Percentiles rank a stretch among this genome's conserved stretches.
phyloP scores from a whole-genome alignment of 495 filamentous ascomycete species.

The Astrothelium macrocarpum region DNA sequence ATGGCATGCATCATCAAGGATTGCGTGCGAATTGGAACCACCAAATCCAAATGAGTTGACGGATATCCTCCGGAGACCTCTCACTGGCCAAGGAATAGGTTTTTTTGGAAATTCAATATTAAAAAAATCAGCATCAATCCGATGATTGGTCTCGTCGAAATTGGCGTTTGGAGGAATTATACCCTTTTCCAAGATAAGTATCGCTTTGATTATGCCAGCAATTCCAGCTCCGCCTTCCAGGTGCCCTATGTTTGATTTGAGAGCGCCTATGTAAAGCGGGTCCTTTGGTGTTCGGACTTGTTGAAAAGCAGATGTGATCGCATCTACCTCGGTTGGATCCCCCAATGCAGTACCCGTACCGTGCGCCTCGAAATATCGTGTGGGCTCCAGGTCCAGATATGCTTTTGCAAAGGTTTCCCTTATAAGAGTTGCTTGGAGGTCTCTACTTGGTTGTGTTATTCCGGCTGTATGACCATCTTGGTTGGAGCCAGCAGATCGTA shows the following conservation, averaged over 20 bases:
- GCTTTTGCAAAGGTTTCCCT: constrained; percentile 6
- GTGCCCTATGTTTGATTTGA: constrained; percentile 29
- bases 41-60: constrained; percentile 43
- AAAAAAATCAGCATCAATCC: constrained; percentile 6
- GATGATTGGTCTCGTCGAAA: constrained; percentile 38
- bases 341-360: constrained; percentile 10
- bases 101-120: constrained; percentile 28
- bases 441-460: constrained; percentile 9
- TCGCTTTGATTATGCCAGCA: constrained; percentile 48
- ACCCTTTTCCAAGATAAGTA: constrained; percentile 48
- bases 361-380: constrained; percentile 15
- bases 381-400: constrained; percentile 15
- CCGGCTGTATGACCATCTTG: constrained; percentile 12
- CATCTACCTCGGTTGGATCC: constrained; percentile 6
- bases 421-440: constrained; percentile 7
- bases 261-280: constrained; percentile 6
- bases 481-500: constrained; percentile 10
- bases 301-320: background rate
- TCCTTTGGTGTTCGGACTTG: background rate
- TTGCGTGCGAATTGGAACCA: constrained; percentile 42
- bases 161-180: constrained; percentile 38
- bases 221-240: constrained; percentile 48
- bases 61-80: constrained; percentile 16
- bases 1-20: constrained; percentile 26
- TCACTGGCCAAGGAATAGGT: constrained; percentile 1